phyloP scores from a whole-genome alignment of 768 basidiomycete genomes.

The Glaciozyma antarctica region DNA sequence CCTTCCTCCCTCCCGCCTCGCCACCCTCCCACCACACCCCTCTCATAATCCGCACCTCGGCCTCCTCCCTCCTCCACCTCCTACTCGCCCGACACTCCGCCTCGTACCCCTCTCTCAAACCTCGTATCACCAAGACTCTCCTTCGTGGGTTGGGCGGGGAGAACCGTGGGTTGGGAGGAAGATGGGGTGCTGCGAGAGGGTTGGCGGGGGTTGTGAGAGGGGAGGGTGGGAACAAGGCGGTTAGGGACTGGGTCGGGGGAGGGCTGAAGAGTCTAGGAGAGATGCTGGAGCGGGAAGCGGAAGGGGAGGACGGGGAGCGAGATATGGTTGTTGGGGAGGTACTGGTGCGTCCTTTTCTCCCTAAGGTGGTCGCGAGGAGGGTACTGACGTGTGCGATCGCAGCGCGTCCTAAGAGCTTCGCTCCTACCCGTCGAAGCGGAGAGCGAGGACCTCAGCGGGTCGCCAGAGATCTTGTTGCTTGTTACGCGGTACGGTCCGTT shows the following conservation, averaged over 20 bases:
- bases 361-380: not conserved
- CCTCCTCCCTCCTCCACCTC: slow-evolving; percentile 73
- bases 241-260: slow-evolving; percentile 30
- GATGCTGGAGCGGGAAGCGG: slow-evolving; percentile 32
- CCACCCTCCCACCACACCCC: slow-evolving; percentile 23
- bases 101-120: slow-evolving; percentile 77
- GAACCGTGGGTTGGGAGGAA: slow-evolving; percentile 50
- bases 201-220: slow-evolving; percentile 39
- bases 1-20: slow-evolving; percentile 63
- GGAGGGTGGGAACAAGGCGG: slow-evolving; percentile 20
- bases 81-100: slow-evolving; percentile 71
- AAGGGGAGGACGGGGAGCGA: slow-evolving; percentile 26
- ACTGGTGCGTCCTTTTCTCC: slow-evolving; percentile 26
- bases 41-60: slow-evolving; percentile 55
- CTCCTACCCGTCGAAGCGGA: not conserved
- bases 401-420: slow-evolving; percentile 19
- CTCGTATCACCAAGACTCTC: slow-evolving; percentile 88
- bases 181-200: slow-evolving; percentile 83
- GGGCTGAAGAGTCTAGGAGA: slow-evolving; percentile 37
- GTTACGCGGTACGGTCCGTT: slow-evolving; percentile 17
- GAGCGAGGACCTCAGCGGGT: not conserved
- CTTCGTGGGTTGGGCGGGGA: slow-evolving; percentile 62
- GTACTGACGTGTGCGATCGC: not conserved
- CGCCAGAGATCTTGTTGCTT: not conserved
- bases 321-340: slow-evolving; percentile 28